phyloP scores from a whole-genome alignment of 1,284 basidiomycete genomes.

The Cutaneotrichosporon sp. region DNA sequence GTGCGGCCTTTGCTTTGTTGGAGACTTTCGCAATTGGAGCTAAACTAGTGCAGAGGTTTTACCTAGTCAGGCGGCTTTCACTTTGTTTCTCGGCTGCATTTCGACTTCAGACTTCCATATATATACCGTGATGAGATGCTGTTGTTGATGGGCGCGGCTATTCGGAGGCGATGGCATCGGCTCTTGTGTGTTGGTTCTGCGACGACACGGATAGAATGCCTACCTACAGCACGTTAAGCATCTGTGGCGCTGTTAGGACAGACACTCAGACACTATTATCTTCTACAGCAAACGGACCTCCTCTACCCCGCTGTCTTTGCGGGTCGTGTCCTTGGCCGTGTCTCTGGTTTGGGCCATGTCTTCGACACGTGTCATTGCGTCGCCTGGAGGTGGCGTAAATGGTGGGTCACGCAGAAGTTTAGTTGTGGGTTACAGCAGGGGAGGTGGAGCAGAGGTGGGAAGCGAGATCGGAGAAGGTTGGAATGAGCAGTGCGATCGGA shows the following conservation, averaged over 20 bases:
- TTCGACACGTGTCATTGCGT: conserved; percentile 4
- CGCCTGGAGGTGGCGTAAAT: conserved; percentile 2
- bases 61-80: too few species aligned
- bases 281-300: neutral
- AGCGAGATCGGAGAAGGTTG: neutral
- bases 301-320: neutral
- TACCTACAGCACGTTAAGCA: conserved; percentile 2
- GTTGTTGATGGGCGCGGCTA: too few species aligned
- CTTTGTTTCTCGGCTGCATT: neutral
- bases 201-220: too few species aligned
- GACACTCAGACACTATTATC: too few species aligned
- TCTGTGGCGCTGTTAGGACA: neutral
- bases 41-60: too few species aligned
- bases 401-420: too few species aligned
- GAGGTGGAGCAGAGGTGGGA: too few species aligned
- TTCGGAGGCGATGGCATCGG: neutral
- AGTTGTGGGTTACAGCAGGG: too few species aligned
- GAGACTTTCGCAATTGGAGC: neutral
- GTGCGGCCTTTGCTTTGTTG: too few species aligned
- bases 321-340: neutral
- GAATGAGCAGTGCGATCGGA: neutral
- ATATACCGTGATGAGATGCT: too few species aligned
- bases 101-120: too few species aligned
- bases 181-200: neutral
- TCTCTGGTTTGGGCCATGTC: neutral